Base-by-base conservation (phyloP, 2,329 filamentous ascomycete species). In the Karstenula rhodostoma region DNA sequence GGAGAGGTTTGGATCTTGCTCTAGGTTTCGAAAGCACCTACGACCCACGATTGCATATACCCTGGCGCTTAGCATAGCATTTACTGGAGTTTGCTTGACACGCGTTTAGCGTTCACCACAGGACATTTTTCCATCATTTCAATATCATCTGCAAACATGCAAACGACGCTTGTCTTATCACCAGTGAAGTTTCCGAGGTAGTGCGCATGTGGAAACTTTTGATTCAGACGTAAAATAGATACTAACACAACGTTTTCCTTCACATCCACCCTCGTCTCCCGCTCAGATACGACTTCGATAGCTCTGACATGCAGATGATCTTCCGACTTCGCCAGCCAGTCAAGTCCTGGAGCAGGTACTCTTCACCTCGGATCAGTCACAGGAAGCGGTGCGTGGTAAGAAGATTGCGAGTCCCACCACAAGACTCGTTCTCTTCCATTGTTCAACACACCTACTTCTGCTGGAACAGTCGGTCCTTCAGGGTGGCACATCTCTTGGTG, bases 221-320 rank as follows among this genome's bases (percentile, higher is more conserved):
- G 62, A 23, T 46, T 32, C 54, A 55, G 51, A 50, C 48, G 47
- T 44, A 46, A n/a, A 55, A 44, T n/a, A 59, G 52, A 32, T 33
- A 27, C 32, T 6, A 57, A 35, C 9, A 17, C 46, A 37, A 49
- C 22, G 19, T 35, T 22, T 19, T 37, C 29, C 48, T 46, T 44
- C 32, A 48, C 17, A 17, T 32, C 42, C 59, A 60, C 62, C 60
- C 60, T 59, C 65, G 58, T 63, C 64, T 67, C 66, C 64, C 63
- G 59, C 56, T 60, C 61, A 58, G 64, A 67, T 62, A 59, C 57
- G 62, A 68, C 61, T 63, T 60, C 61, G 61, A 56, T 62, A 57
- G 49, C 23, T 33, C 35, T 12, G 27, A 22, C 49, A 19, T 43
- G 46, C 17, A 23, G 19, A 13, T n/a, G 8, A 47, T 51, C 47